A percentile compares a stretch with the other conserved stretches of the same genome.
phyloP scores from a whole-genome alignment of 331 rosid genomes.

The Malus hybrid region DNA sequence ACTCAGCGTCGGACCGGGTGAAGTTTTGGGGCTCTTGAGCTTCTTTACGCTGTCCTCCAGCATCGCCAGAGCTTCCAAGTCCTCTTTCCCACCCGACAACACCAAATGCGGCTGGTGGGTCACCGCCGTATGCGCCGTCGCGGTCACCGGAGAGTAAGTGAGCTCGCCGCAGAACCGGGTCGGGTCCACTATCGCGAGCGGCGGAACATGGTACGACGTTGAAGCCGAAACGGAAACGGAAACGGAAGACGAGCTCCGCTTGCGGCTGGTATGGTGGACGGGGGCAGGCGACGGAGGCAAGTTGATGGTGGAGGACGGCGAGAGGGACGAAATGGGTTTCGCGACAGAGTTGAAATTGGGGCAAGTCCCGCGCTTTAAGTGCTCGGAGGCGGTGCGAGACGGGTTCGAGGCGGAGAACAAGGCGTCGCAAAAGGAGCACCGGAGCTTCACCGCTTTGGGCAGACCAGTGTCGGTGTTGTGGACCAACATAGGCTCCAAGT shows the following conservation, averaged over 20 bases:
- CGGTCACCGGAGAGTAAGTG: conserved; percentile 26
- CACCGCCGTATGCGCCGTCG: conserved; percentile 21
- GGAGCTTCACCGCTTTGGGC: conserved; percentile 79
- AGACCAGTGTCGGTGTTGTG: conserved; percentile 64
- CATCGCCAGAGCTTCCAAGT: conserved; percentile 85
- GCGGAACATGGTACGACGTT: conserved; percentile 37
- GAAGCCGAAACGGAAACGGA: conserved; percentile 12
- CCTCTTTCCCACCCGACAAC: conserved; percentile 88
- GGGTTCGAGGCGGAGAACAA: conserved; percentile 91
- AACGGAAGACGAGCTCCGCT: conserved; percentile 31
- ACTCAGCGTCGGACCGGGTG: conserved; percentile 54
- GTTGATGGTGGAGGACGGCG: conserved; percentile 35
- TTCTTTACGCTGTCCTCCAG: conserved; percentile 88
- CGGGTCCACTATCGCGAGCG: conserved; percentile 46
- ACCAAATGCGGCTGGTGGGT: conserved; percentile 51
- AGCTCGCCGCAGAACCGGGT: conserved; percentile 40
- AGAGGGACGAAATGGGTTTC: conserved; percentile 64
- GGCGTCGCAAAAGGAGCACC: conserved; percentile 77
- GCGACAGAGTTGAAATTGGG: conserved; percentile 63
- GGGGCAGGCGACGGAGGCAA: conserved; percentile 13
- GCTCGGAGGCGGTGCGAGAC: conserved; percentile 87
- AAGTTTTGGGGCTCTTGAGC: conserved; percentile 80
- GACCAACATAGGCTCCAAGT: conserved; percentile 67
- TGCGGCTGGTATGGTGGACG: conserved; percentile 32
- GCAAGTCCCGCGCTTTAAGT: conserved; percentile 91